Percentiles rank a stretch among this genome's conserved stretches.
Conservation (phyloP, 495 filamentous ascomycete genomes). For the Aspergillus ellipticus region DNA sequence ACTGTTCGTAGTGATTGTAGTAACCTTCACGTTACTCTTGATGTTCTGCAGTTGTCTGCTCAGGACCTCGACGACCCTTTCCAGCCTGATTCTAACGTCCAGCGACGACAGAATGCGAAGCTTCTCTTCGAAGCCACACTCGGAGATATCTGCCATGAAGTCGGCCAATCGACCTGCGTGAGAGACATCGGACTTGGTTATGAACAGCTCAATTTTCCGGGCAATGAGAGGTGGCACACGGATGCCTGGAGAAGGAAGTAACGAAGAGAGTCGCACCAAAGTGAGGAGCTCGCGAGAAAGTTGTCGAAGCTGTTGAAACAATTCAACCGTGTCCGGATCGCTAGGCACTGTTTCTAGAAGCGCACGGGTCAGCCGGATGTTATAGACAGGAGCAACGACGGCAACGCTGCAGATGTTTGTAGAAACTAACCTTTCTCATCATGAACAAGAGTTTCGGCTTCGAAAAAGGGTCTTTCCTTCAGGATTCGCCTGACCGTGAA, state of each 20-base stretch:
- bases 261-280: slow-evolving; percentile 70
- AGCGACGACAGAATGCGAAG: slow-evolving; percentile 74
- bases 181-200: slow-evolving; percentile 66
- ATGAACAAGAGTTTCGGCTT: slow-evolving; percentile 64
- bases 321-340: slow-evolving; percentile 56
- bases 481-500: slow-evolving; percentile 70
- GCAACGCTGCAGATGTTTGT: slow-evolving; percentile 13
- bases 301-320: slow-evolving; percentile 77
- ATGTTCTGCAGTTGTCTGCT: slow-evolving; percentile 73
- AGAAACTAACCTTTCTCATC: slow-evolving; percentile 54
- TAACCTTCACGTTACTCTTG: slow-evolving; percentile 77
- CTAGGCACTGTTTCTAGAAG: slow-evolving; percentile 39
- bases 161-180: slow-evolving; percentile 90
- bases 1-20: slow-evolving; percentile 59
- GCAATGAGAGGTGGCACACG: slow-evolving; percentile 78
- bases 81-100: slow-evolving; percentile 71
- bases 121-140: slow-evolving; percentile 83
- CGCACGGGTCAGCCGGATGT: background rate
- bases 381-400: background rate
- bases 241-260: slow-evolving; percentile 59
- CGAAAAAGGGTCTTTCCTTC: slow-evolving; percentile 80
- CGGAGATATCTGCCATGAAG: slow-evolving; percentile 89
- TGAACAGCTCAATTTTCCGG: slow-evolving; percentile 78
- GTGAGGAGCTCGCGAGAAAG: slow-evolving; percentile 78
- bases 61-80: slow-evolving; percentile 75